These are phyloP conservation scores for Sechiopsis laciniata DNA, from an alignment of 306 rosid species.

Conservation along the genomic window DNA sequence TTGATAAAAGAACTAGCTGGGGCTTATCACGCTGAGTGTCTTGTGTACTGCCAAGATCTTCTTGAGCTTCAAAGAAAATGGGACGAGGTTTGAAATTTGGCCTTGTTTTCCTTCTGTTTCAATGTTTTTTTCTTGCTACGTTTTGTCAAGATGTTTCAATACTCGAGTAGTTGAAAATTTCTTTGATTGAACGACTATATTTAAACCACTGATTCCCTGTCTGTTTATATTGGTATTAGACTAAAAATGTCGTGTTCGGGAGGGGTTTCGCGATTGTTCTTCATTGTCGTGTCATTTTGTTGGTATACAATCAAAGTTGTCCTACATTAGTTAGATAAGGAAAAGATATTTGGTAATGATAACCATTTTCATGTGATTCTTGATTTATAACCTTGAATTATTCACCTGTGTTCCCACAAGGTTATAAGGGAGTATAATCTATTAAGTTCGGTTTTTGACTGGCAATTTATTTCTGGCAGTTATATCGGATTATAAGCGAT, in stretches of 20 bases:
- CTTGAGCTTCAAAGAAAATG: conserved; percentile 79
- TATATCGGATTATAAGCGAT: conserved; percentile 4
- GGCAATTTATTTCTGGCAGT: neutral
- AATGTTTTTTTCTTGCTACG: neutral
- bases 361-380: too few relatives aligned
- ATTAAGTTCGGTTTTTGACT: neutral
- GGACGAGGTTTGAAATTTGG: conserved; percentile 57
- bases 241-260: too few relatives aligned
- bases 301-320: too few relatives aligned
- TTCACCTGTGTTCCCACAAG: neutral
- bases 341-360: too few relatives aligned
- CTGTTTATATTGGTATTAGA: neutral
- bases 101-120: neutral
- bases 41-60: conserved; percentile 79
- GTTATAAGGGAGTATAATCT: neutral
- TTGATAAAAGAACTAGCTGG: conserved; percentile 82
- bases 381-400: neutral
- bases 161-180: too few relatives aligned
- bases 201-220: neutral
- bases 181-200: neutral
- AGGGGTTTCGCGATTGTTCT: too few relatives aligned
- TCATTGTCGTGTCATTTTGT: too few relatives aligned
- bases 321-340: too few relatives aligned
- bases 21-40: conserved; percentile 79
- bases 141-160: neutral